Conservation (phyloP, 2,329 filamentous ascomycete species). For the Fulvia fulva region DNA sequence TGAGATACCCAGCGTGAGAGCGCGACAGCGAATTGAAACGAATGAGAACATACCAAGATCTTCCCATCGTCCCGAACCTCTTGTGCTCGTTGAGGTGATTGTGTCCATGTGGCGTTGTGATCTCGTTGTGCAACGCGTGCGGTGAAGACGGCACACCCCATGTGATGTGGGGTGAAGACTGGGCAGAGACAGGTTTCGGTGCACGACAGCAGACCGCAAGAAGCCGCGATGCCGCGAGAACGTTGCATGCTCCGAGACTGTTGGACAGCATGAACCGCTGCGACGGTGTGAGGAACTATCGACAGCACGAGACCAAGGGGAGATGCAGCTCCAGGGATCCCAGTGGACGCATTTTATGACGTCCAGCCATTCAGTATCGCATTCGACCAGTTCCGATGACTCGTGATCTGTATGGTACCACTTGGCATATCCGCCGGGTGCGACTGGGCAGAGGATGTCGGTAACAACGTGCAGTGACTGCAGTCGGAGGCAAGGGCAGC, state of each 20-base stretch:
- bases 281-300: constrained; percentile 17
- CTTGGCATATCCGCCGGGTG: constrained; percentile 14
- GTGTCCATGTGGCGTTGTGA: constrained; percentile 2
- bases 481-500: constrained; percentile 16
- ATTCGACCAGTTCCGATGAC: neutral
- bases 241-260: constrained; percentile 4
- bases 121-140: constrained; percentile 1
- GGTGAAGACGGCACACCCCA: neutral
- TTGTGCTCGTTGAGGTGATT: constrained; percentile 1
- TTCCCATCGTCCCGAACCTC: neutral
- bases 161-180: neutral
- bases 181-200: neutral
- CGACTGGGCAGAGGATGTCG: constrained; percentile 11
- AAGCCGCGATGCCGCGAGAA: neutral
- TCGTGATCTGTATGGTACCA: constrained; percentile 16
- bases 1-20: too few species aligned
- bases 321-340: constrained; percentile 9
- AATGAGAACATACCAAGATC: neutral
- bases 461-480: constrained; percentile 15
- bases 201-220: neutral
- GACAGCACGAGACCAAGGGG: constrained; percentile 13
- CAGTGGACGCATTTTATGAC: constrained; percentile 7
- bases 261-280: constrained; percentile 23
- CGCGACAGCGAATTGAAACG: neutral
- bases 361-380: constrained; percentile 13